Evolutionary conservation across 1,284 basidiomycete species (phyloP), one percentile per base, ranked within the genome.

Genomic region (Flammula alnicola): DNA sequence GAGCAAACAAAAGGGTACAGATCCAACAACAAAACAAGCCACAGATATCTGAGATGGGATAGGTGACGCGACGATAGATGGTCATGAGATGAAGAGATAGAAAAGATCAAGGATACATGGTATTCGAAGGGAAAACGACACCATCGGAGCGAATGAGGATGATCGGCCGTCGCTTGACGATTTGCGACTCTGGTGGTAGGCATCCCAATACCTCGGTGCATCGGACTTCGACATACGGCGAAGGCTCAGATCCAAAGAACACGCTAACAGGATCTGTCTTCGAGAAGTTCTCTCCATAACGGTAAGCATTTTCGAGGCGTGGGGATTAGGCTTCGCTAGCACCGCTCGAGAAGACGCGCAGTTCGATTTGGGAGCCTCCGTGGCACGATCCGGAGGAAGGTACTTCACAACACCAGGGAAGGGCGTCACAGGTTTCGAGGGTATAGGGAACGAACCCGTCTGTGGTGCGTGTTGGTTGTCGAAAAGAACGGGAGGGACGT

Each of bases 211-310:
- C 93, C 71, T 95, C 93, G 48, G 85, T 86, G 72, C 93, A 95
- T 57, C 93, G 80, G 56, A 93, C 86, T 73, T 96, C 93, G 57
- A 93, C 89, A 65, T 88, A 91, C 25, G 84, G 82, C 44, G 91
- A 92, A 36, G 91, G 89, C 66, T 93, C 88, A 29, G 89, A 84
- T 36, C 93, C 94, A 64, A 93, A 97, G 77, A 91, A 97, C 41
- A 96, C 83, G 49, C 78, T 84, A 59, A 90, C 80, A 56, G 80
- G 88, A 55, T 86, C 88, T 47, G 78, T 67, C 73, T 93, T 92
- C 62, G 79, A 80, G 68, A 97, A 93, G 71, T 95, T 92, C 68
- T 94, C 91, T 50, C 94, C 95, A 63, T 94, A 93, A 93, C 78
- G 33, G 91, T 92, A 50, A 94, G 73, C 83, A 93, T 83, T 71